A percentile compares a stretch with the other conserved stretches of the same genome.
Evolutionary conservation across 2,329 filamentous ascomycete genomes (phyloP).

Genomic region (Aspergillus piperis): DNA sequence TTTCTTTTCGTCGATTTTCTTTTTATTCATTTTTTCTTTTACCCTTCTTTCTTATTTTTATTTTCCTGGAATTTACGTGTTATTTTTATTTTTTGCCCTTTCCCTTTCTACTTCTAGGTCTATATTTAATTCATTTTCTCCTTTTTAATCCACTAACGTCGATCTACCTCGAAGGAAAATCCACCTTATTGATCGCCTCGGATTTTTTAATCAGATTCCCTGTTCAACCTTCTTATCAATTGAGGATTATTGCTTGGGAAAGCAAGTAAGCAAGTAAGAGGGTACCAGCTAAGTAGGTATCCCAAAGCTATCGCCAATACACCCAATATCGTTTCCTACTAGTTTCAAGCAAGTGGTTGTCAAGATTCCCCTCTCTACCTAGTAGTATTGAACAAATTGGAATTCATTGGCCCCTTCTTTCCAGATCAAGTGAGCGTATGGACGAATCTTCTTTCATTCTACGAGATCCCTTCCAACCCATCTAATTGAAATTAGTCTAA

Average conservation of each 20-base stretch:
- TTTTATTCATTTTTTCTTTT: background rate
- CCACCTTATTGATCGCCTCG: background rate
- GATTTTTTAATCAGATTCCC: background rate
- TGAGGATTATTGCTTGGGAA: no score
- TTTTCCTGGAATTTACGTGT: background rate
- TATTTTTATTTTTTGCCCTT: background rate
- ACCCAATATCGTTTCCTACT: no score
- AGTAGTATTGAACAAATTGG: no score
- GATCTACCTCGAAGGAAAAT: background rate
- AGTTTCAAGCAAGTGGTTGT: no score
- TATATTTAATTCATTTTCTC: background rate
- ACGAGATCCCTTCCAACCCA: background rate
- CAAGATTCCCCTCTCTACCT: no score
- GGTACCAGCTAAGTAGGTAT: no score
- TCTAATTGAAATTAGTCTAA: background rate
- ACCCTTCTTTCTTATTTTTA: background rate
- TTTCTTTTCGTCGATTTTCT: constrained; percentile 11
- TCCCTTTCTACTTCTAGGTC: background rate
- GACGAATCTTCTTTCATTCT: constrained; percentile 1
- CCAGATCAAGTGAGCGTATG: background rate
- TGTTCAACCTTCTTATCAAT: no score
- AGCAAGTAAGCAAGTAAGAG: no score
- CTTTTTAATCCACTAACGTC: background rate
- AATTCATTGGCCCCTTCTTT: background rate
- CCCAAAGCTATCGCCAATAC: no score